phyloP scores from a whole-genome alignment of 257 asterid genomes.

The Solanum appendiculatum region DNA sequence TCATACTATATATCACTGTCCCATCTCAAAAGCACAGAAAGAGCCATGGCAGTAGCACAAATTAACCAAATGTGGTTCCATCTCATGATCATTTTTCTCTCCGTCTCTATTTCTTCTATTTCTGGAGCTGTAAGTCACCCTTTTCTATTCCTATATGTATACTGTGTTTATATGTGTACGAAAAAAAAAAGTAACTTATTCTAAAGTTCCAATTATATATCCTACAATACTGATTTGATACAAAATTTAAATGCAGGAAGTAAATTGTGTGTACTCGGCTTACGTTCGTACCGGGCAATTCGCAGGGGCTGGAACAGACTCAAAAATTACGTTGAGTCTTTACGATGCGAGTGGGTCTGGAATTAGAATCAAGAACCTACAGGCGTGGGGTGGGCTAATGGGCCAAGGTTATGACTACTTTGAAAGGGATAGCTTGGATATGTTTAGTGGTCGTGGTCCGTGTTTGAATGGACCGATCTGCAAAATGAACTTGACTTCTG shows the following conservation, averaged over 20 bases:
- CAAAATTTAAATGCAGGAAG: background rate
- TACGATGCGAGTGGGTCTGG: constrained; percentile 36
- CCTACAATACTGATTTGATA: too few relatives aligned
- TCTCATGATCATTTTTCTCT: background rate
- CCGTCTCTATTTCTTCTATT: background rate
- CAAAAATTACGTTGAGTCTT: constrained; percentile 34
- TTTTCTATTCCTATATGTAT: background rate
- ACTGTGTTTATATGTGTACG: too few relatives aligned
- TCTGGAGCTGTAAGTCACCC: background rate
- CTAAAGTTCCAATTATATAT: too few relatives aligned
- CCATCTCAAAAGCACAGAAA: background rate
- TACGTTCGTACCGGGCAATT: constrained; percentile 31
- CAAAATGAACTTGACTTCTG: background rate
- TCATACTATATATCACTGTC: too few relatives aligned
- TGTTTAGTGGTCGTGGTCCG: constrained; percentile 44
- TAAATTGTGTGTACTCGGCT: background rate
- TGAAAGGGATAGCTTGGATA: constrained; percentile 58
- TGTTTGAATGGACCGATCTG: background rate
- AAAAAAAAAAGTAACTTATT: too few relatives aligned
- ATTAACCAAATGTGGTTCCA: background rate
- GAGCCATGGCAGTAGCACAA: background rate
- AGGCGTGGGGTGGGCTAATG: constrained; percentile 72
- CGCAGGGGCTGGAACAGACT: constrained; percentile 53
- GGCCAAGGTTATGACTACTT: constrained; percentile 45
- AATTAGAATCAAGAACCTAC: constrained; percentile 33